Percentiles rank a stretch among this genome's conserved stretches.
Conservation (phyloP, 768 basidiomycete species). For the Sporobolomyces pararoseus region DNA sequence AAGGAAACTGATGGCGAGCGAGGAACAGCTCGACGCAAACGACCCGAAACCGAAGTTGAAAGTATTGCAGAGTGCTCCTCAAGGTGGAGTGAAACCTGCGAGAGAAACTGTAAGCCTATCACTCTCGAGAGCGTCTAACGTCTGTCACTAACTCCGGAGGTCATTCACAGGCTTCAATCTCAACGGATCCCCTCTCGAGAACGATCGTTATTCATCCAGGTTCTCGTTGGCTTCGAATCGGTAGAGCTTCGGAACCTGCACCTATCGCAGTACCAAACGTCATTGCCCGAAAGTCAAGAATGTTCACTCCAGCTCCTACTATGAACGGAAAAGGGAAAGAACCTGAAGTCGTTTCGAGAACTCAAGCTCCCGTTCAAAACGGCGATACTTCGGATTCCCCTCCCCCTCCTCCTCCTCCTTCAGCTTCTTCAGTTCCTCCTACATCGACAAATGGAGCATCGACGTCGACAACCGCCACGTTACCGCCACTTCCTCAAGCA, state of each 20-base stretch:
- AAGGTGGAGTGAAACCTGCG: not conserved
- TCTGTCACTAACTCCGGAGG: not conserved
- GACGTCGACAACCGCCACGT: too few relatives aligned
- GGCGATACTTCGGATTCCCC: not conserved
- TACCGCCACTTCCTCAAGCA: not conserved
- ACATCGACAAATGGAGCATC: too few relatives aligned
- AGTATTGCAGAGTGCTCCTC: conserved; percentile 13
- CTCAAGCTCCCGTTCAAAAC: not conserved
- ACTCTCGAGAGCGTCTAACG: not conserved
- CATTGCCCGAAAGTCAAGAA: conserved; percentile 41
- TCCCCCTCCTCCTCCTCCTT: not conserved
- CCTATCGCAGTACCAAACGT: conserved; percentile 44
- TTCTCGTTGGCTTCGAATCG: conserved; percentile 45
- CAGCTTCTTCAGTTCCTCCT: not conserved
- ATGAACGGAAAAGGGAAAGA: conserved; percentile 5
- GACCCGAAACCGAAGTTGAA: not conserved
- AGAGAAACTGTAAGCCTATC: not conserved
- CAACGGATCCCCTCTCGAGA: conserved; percentile 33
- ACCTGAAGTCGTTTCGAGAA: conserved; percentile 4
- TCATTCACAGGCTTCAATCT: not conserved
- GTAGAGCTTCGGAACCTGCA: conserved; percentile 39
- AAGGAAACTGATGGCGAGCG: conserved; percentile 30
- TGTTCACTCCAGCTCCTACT: not conserved
- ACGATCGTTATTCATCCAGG: conserved; percentile 47
- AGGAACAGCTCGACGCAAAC: conserved; percentile 21